phyloP scores from a whole-genome alignment of 2,329 filamentous ascomycete species.

The Fusarium bulbicola region DNA sequence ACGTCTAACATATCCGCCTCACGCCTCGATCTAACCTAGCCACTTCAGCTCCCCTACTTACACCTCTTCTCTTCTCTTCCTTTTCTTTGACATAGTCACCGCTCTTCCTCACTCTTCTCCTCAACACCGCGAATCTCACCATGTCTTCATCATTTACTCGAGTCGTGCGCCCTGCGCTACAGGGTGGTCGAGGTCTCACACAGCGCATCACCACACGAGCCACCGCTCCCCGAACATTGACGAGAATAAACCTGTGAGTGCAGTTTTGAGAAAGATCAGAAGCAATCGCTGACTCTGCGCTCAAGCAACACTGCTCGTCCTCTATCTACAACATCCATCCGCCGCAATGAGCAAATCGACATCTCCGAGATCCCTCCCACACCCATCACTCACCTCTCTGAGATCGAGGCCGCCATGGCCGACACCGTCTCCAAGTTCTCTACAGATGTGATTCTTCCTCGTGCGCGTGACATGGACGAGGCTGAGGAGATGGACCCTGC shows the following conservation, averaged over 20 bases:
- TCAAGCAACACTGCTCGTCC: slow-evolving; percentile 54
- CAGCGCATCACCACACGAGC: slow-evolving; percentile 40
- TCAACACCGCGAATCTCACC: background rate
- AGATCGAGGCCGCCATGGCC: slow-evolving; percentile 88
- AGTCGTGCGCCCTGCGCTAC: slow-evolving; percentile 61
- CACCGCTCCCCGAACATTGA: slow-evolving; percentile 33
- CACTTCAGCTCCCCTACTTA: background rate
- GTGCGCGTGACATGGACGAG: slow-evolving; percentile 97
- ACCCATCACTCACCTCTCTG: slow-evolving; percentile 91
- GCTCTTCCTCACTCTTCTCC: background rate
- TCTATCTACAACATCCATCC: slow-evolving; percentile 68
- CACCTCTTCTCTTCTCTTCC: background rate
- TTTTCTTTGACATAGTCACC: background rate
- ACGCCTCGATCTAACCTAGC: slow-evolving; percentile 3
- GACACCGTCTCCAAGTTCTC: slow-evolving; percentile 93
- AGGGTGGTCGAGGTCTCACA: slow-evolving; percentile 52
- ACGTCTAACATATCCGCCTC: slow-evolving; percentile 16
- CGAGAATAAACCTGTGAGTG: slow-evolving; percentile 42
- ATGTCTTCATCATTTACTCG: slow-evolving; percentile 60
- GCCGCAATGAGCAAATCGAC: slow-evolving; percentile 61
- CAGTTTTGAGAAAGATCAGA: background rate
- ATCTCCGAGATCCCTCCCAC: slow-evolving; percentile 85
- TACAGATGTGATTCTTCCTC: slow-evolving; percentile 85
- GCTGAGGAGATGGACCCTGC: slow-evolving; percentile 90
- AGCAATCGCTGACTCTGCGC: slow-evolving; percentile 7